These are phyloP conservation scores for Phytophthora capsici DNA, from an alignment of 352 stramenopile species.

Conservation along the genomic window DNA sequence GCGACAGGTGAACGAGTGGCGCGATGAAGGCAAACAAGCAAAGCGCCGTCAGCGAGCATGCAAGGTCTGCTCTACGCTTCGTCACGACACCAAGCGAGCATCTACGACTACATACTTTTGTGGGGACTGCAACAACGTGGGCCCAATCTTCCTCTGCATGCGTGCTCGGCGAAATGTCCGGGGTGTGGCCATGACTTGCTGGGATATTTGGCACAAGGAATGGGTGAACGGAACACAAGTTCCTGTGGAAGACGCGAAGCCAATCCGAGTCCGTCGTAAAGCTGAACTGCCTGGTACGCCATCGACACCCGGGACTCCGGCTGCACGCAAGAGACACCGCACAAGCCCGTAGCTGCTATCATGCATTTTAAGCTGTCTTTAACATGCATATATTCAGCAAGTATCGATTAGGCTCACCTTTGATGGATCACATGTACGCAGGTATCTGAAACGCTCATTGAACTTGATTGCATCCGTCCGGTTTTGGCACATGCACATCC, in stretches of 20 bases:
- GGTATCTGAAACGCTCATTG: too few relatives aligned
- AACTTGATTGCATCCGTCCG: too few relatives aligned
- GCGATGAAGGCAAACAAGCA: too few relatives aligned
- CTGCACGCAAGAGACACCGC: conserved; percentile 2
- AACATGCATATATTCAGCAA: conserved; percentile 2
- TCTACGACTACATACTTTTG: background rate
- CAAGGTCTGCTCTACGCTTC: background rate
- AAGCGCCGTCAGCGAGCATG: too few relatives aligned
- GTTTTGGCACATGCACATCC: too few relatives aligned
- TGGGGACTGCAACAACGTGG: background rate
- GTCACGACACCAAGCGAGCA: background rate
- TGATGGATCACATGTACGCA: too few relatives aligned
- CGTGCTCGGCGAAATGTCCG: background rate
- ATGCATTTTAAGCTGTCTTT: background rate
- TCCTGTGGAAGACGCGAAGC: background rate
- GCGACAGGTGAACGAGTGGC: too few relatives aligned
- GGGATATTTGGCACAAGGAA: conserved; percentile 3
- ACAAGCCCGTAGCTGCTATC: background rate
- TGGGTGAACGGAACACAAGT: background rate
- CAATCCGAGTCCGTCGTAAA: background rate
- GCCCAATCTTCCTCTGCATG: background rate
- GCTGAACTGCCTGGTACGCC: background rate
- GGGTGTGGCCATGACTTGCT: background rate
- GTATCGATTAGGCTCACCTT: too few relatives aligned
- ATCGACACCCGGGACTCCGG: background rate